Percentiles rank a stretch among this genome's conserved stretches.
Conservation (phyloP, 768 basidiomycete genomes). For the Rhizopogon vinicolor region DNA sequence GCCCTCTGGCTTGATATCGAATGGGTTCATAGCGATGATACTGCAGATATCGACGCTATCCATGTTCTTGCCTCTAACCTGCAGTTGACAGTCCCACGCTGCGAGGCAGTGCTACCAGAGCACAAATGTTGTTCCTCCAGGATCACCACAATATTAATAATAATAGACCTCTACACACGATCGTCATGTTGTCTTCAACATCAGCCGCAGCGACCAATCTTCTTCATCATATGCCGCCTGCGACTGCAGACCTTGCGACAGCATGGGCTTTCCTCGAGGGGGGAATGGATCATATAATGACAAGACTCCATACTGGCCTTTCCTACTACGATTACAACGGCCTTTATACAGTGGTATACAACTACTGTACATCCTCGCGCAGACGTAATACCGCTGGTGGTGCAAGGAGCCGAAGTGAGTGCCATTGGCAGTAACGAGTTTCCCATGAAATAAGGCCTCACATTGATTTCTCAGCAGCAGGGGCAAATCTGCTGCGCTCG, state of each 20-base stretch:
- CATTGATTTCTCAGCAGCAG: slow-evolving; percentile 43
- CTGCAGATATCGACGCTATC: no score
- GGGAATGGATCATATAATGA: slow-evolving; percentile 88
- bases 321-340: slow-evolving; percentile 88
- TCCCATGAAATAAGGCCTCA: slow-evolving; percentile 8
- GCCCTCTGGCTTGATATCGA: no score
- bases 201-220: slow-evolving; percentile 29
- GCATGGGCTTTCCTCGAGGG: slow-evolving; percentile 89
- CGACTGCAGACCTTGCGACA: slow-evolving; percentile 69
- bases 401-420: slow-evolving; percentile 56
- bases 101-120: no score
- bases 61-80: no score
- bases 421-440: slow-evolving; percentile 3
- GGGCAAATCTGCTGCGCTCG: slow-evolving; percentile 94
- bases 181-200: slow-evolving; percentile 28
- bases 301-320: slow-evolving; percentile 81
- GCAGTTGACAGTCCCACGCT: no score
- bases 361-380: slow-evolving; percentile 92
- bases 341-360: slow-evolving; percentile 92
- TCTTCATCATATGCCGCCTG: slow-evolving; percentile 54
- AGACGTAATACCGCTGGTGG: slow-evolving; percentile 51
- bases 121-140: no score
- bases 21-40: no score
- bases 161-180: slow-evolving; percentile 18
- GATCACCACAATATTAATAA: not conserved